These are phyloP conservation scores for Mentha longifolia DNA, from an alignment of 257 asterid species.

Conservation along the genomic window DNA sequence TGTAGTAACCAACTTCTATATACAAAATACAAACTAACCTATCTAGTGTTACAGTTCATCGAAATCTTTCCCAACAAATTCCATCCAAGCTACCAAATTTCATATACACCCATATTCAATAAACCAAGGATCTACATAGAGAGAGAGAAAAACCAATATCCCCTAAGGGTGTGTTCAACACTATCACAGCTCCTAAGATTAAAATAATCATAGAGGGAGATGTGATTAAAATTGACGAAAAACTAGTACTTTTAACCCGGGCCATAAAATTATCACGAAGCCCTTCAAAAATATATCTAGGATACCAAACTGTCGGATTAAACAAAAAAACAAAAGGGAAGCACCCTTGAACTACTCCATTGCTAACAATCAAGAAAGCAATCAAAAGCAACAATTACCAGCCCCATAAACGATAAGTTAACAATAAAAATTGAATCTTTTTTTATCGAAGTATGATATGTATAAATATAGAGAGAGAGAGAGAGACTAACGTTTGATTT, in stretches of 20 bases:
- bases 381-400: neutral
- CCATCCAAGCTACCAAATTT: conserved; percentile 2
- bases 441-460: no score
- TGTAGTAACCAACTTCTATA: no score
- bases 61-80: neutral
- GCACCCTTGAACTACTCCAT: neutral
- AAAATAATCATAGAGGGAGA: no score
- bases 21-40: no score
- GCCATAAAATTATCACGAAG: no score
- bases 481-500: conserved; percentile 38
- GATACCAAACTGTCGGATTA: no score
- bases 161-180: no score
- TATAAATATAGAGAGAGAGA: neutral
- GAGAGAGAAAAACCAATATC: no score
- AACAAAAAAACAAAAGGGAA: neutral
- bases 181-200: no score
- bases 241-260: no score
- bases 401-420: neutral
- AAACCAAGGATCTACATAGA: neutral
- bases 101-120: neutral
- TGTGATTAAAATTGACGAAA: no score
- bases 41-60: neutral
- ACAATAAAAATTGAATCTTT: neutral
- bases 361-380: conserved; percentile 14
- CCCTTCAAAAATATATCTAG: no score